Base-by-base conservation (phyloP, 495 filamentous ascomycete genomes). In the Filosporella fistucella region DNA sequence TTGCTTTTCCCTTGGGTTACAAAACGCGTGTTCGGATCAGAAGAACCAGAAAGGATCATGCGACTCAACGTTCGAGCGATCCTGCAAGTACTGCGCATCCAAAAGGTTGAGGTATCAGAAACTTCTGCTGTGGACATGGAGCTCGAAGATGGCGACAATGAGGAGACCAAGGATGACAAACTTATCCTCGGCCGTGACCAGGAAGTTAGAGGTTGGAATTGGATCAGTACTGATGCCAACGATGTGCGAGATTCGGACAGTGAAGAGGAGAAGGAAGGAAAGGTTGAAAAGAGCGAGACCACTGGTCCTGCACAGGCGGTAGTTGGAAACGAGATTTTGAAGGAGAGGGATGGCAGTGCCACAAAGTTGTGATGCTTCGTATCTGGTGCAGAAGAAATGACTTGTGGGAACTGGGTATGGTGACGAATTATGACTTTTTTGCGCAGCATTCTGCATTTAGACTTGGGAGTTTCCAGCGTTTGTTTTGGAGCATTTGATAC, bases 1-100 rank as follows among this genome's bases (percentile, higher is more conserved):
- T 59, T 88, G 10, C 62, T 91, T 16, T 90, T 89, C 58, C 85
- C 88, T 0, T 78, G 76, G 65, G 54, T 85, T 17, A 81, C 78
- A 18, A 73, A 70, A 40, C 67, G 66, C 41, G 65, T 81, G 7
- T 77, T 83, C 53, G 70, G 71, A 4, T 73, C 72, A 2, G 76
- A 81, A 48, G 72, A 80, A 40, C 84, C 85, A 75, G 65, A 75
- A 74, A 62, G 78, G 78, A 60, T 78, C 78, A 47, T 78, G 74
- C 14, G 74, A 40, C 28, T 78, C 66, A 46, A 78, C 77, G 62
- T 68, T 4, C 60, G 85, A 2, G 84, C 84, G 3, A 68, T 76
- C 17, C 56, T 85, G 47, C 79, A 89, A 66, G 61, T 81, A 0
- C 42, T 89, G 10, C 63, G 85, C 13, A 64, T 61, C 6, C 69